Conservation (phyloP, 352 stramenopile genomes). For the Phytopythium montanum region DNA sequence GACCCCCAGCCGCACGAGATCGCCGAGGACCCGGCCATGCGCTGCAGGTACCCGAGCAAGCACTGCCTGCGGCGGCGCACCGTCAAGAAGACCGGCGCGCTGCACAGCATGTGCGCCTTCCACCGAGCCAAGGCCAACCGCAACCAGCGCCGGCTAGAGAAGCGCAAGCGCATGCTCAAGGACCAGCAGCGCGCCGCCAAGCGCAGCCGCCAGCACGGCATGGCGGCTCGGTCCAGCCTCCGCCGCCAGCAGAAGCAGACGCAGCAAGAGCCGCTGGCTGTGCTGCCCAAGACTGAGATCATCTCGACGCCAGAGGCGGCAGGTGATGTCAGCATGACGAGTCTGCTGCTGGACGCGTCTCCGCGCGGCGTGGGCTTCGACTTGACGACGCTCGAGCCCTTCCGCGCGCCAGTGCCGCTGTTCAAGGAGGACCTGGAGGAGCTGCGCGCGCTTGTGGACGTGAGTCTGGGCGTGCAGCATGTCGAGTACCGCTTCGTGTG, state of each 20-base stretch:
- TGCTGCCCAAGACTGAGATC: neutral
- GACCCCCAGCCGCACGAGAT: slow-evolving; percentile 36
- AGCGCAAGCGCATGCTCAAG: slow-evolving; percentile 28
- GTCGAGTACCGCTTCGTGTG: neutral
- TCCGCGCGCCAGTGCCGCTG: slow-evolving; percentile 25
- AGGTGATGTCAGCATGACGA: neutral
- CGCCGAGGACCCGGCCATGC: slow-evolving; percentile 25
- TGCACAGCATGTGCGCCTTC: slow-evolving; percentile 59
- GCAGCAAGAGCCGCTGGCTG: neutral
- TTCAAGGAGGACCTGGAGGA: slow-evolving; percentile 37
- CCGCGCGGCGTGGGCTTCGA: slow-evolving; percentile 17
- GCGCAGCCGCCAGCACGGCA: neutral
- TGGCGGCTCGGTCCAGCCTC: neutral
- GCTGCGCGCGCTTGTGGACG: slow-evolving; percentile 30
- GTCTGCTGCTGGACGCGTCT: slow-evolving; percentile 8
- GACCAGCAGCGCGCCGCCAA: slow-evolving; percentile 9
- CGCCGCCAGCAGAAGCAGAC: neutral
- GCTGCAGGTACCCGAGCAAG: slow-evolving; percentile 54
- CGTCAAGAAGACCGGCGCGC: slow-evolving; percentile 54
- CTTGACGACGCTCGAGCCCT: slow-evolving; percentile 24
- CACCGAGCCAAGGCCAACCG: slow-evolving; percentile 57
- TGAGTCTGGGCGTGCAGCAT: slow-evolving; percentile 8
- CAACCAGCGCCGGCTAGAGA: slow-evolving; percentile 49
- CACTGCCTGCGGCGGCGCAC: slow-evolving; percentile 47
- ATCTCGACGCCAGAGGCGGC: neutral